phyloP scores from a whole-genome alignment of 805 yeast genomes.

The Candida chauliodis region DNA sequence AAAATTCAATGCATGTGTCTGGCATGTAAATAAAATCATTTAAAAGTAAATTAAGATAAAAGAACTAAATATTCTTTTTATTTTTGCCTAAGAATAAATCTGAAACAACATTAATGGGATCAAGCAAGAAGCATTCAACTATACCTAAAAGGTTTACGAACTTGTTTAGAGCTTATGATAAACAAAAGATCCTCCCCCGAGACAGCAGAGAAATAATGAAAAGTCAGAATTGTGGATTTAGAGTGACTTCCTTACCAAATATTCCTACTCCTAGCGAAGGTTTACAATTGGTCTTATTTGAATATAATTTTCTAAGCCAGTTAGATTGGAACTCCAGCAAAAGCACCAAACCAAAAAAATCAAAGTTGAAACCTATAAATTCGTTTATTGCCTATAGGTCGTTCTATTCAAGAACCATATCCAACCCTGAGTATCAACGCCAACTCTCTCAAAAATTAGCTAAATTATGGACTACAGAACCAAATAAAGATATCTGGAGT shows the following conservation, averaged over 20 bases:
- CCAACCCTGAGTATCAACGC: slow-evolving; percentile 18
- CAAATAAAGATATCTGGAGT: slow-evolving; percentile 24
- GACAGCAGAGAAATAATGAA: neutral
- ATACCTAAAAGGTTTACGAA: slow-evolving; percentile 6
- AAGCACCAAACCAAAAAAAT: slow-evolving; percentile 6
- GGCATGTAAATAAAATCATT: no score
- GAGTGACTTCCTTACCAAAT: slow-evolving; percentile 12
- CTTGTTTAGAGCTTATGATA: slow-evolving; percentile 4
- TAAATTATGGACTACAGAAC: slow-evolving; percentile 23
- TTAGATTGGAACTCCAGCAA: slow-evolving; percentile 1
- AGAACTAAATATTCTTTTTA: no score
- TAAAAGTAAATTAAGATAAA: no score
- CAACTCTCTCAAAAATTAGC: slow-evolving; percentile 22
- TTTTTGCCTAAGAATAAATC: no score
- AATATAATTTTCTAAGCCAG: slow-evolving; percentile 9
- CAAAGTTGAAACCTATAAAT: slow-evolving; percentile 16
- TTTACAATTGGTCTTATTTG: slow-evolving; percentile 10
- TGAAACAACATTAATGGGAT: slow-evolving; percentile 1
- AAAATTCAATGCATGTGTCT: no score
- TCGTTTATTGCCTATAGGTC: slow-evolving; percentile 30
- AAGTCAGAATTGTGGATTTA: slow-evolving; percentile 1
- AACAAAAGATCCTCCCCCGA: neutral
- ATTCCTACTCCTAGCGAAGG: slow-evolving; percentile 13
- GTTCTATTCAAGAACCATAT: slow-evolving; percentile 22
- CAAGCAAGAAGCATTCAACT: neutral